Evolutionary conservation across 169 alveolate genomes (phyloP).

Genomic region (Plasmodium chabaudi): DNA sequence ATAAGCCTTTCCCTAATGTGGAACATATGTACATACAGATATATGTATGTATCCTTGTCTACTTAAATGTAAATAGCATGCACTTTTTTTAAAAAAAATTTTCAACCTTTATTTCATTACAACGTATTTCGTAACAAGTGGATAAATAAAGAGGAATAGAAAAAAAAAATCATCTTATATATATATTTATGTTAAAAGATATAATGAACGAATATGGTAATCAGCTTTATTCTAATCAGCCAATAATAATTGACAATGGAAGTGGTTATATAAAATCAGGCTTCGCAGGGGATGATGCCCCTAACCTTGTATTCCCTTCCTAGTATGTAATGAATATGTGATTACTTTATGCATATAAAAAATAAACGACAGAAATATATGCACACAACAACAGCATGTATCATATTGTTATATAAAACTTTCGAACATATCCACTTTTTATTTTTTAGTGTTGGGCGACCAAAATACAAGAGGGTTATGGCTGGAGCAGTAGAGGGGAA

Average conservation of each 20-base stretch:
- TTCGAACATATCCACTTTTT: neutral
- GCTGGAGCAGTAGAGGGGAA: slow-evolving; percentile 85
- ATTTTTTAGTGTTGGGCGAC: slow-evolving; percentile 80
- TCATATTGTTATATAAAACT: neutral
- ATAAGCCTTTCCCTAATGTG: neutral
- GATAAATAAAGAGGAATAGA: slow-evolving; percentile 9
- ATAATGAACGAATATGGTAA: slow-evolving; percentile 72
- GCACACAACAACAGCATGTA: no score
- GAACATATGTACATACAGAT: neutral
- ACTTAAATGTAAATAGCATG: neutral
- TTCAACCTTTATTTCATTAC: neutral
- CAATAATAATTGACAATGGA: slow-evolving; percentile 84
- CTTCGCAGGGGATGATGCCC: slow-evolving; percentile 85
- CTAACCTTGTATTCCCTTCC: slow-evolving; percentile 83
- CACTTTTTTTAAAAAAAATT: neutral
- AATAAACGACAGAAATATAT: neutral
- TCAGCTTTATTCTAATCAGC: slow-evolving; percentile 77
- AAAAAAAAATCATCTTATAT: neutral
- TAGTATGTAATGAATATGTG: slow-evolving; percentile 49
- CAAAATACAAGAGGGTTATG: slow-evolving; percentile 84
- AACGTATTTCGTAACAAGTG: neutral
- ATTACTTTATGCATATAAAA: neutral
- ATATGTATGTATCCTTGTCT: slow-evolving; percentile 9
- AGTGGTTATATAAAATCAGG: slow-evolving; percentile 88
- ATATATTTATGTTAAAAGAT: neutral